Conservation (phyloP, 2,329 filamentous ascomycete species). For the Aspergillus neoniger region DNA sequence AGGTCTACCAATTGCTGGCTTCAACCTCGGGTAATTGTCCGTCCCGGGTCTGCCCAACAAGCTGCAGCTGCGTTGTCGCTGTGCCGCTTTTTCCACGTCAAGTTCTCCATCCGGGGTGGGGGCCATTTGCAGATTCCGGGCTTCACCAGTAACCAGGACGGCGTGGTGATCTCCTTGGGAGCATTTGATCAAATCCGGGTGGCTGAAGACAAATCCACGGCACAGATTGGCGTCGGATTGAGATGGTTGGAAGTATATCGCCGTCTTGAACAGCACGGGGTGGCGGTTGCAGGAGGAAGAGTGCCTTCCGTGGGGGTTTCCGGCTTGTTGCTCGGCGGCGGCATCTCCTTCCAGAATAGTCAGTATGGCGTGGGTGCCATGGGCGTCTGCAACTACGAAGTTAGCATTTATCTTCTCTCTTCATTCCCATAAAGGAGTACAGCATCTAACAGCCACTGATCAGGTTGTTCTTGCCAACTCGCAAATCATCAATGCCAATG, state of each 20-base stretch:
- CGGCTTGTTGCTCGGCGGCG: conserved; percentile 48
- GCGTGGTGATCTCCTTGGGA: conserved; percentile 53
- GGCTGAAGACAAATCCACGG: conserved; percentile 35
- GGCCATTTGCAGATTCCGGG: conserved; percentile 24
- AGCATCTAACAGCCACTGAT: neutral
- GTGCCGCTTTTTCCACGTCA: conserved; percentile 12
- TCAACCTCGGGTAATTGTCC: conserved; percentile 1
- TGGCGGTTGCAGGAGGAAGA: conserved; percentile 50
- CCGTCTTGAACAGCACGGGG: conserved; percentile 41
- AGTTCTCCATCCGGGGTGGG: conserved; percentile 23
- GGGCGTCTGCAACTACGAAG: conserved; percentile 21
- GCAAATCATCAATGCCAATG: conserved; percentile 18
- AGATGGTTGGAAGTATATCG: conserved; percentile 50
- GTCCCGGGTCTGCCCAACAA: neutral
- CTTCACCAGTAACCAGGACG: conserved; percentile 30
- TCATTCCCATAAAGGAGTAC: neutral
- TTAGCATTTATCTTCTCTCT: neutral
- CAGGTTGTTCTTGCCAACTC: conserved; percentile 23
- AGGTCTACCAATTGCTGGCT: conserved; percentile 9
- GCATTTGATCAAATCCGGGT: conserved; percentile 42
- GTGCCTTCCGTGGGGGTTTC: conserved; percentile 47
- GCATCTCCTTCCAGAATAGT: conserved; percentile 21
- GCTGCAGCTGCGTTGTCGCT: neutral
- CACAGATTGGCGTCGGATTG: conserved; percentile 49
- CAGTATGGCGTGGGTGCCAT: conserved; percentile 19